Conservation (phyloP, 2,329 filamentous ascomycete genomes). For the Ascochyta rabiei region DNA sequence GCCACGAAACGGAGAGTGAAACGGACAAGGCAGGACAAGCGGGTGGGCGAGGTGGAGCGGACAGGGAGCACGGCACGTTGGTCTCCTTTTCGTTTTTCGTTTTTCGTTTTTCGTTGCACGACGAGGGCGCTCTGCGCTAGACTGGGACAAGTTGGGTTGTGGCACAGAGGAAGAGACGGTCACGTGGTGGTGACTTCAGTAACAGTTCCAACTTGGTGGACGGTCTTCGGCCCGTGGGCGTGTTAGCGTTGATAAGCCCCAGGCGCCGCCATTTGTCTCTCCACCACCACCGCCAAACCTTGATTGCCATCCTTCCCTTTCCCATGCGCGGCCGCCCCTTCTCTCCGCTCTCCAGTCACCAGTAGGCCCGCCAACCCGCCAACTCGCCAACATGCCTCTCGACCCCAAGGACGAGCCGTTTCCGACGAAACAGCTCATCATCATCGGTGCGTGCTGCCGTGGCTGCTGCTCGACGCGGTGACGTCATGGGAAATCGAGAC, state of each 20-base stretch:
- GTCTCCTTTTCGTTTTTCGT: slow-evolving; percentile 15
- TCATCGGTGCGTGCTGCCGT: slow-evolving; percentile 44
- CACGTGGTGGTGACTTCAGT: slow-evolving; percentile 21
- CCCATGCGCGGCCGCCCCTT: slow-evolving; percentile 23
- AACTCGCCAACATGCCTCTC: slow-evolving; percentile 37
- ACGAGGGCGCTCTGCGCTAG: slow-evolving; percentile 13
- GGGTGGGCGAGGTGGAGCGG: background rate
- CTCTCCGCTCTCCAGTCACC: slow-evolving; percentile 16
- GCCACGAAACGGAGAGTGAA: background rate
- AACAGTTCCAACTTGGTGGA: slow-evolving; percentile 14
- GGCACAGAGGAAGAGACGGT: slow-evolving; percentile 17
- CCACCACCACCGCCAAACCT: slow-evolving; percentile 16
- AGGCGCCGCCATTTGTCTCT: slow-evolving; percentile 17
- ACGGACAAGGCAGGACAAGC: slow-evolving; percentile 19
- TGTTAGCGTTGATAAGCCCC: slow-evolving; percentile 19
- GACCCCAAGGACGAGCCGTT: slow-evolving; percentile 49
- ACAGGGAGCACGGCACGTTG: slow-evolving; percentile 19
- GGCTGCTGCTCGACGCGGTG: slow-evolving; percentile 7
- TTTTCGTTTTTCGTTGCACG: slow-evolving; percentile 19
- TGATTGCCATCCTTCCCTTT: slow-evolving; percentile 17
- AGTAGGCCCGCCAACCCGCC: slow-evolving; percentile 33
- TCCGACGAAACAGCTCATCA: slow-evolving; percentile 55
- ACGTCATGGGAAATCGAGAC: slow-evolving; percentile 25
- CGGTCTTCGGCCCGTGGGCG: slow-evolving; percentile 13
- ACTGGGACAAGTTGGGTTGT: slow-evolving; percentile 25